These are phyloP conservation scores for Phlegmacium glaucopus DNA, from an alignment of 768 basidiomycete genomes.

Conservation along the genomic window DNA sequence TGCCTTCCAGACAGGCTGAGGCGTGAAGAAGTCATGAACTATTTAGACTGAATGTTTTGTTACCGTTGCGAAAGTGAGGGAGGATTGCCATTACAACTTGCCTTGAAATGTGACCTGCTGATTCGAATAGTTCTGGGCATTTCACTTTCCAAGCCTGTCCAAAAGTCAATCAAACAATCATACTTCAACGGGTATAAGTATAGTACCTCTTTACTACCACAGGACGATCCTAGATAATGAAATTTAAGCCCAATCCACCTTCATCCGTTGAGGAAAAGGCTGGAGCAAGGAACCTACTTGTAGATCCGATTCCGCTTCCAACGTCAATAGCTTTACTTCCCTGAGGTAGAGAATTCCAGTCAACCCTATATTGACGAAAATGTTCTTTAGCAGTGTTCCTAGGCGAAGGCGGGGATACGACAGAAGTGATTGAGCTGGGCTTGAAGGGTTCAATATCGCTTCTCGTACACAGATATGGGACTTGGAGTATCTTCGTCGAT, in stretches of 20 bases:
- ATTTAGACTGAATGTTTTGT: too few relatives aligned
- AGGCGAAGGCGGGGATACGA: too few relatives aligned
- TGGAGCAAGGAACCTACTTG: conserved; percentile 33
- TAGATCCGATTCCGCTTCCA: conserved; percentile 67
- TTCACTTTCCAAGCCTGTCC: conserved; percentile 54
- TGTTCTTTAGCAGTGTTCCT: too few relatives aligned
- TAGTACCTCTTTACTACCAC: conserved; percentile 49
- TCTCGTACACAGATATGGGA: too few relatives aligned
- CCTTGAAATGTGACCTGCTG: conserved; percentile 54
- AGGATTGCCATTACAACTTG: conserved; percentile 7
- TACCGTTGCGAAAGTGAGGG: too few relatives aligned
- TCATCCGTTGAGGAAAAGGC: conserved; percentile 28
- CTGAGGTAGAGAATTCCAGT: conserved; percentile 54
- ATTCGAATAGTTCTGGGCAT: conserved; percentile 54
- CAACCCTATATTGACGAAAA: conserved; percentile 42
- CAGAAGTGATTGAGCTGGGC: too few relatives aligned
- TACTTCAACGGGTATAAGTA: not conserved
- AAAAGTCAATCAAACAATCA: too few relatives aligned
- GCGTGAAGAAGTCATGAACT: conserved; percentile 77
- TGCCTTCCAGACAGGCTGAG: conserved; percentile 51
- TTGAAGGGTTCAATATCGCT: too few relatives aligned
- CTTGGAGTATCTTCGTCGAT: too few relatives aligned
- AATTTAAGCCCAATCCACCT: conserved; percentile 29
- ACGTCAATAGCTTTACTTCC: conserved; percentile 65
- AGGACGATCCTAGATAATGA: conserved; percentile 63